phyloP scores from a whole-genome alignment of 1,284 basidiomycete species.

The Puccinia novopanici region DNA sequence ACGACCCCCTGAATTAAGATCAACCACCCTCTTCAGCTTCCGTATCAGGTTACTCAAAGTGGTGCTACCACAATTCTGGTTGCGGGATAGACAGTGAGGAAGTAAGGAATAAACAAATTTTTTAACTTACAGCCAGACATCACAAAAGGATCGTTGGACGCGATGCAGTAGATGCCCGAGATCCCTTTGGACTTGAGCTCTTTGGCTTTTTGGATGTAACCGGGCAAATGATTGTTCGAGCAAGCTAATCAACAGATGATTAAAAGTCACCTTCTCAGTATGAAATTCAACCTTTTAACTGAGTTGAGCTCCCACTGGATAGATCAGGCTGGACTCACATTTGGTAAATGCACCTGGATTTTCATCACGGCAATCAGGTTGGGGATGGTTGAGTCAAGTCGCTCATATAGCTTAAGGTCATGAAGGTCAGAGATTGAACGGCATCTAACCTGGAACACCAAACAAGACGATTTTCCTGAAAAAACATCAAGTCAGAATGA shows the following conservation, averaged over 20 bases:
- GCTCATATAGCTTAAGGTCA: neutral
- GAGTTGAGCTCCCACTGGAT: neutral
- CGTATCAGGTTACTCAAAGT: neutral
- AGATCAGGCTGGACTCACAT: slow-evolving; percentile 5
- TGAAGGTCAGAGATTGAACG: neutral
- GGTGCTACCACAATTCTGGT: no score
- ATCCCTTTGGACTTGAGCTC: slow-evolving; percentile 44
- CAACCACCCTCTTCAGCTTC: neutral
- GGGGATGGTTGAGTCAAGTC: neutral
- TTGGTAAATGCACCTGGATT: slow-evolving; percentile 42
- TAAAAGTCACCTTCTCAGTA: neutral
- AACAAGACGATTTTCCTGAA: slow-evolving; percentile 43
- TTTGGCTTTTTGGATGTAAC: slow-evolving; percentile 26
- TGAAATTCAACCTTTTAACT: neutral
- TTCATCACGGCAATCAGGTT: neutral
- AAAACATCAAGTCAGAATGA: neutral
- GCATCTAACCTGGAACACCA: slow-evolving; percentile 40
- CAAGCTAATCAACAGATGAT: slow-evolving; percentile 13
- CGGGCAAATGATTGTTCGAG: slow-evolving; percentile 37
- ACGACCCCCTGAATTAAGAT: slow-evolving; percentile 34
- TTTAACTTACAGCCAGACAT: slow-evolving; percentile 45
- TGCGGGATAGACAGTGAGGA: neutral
- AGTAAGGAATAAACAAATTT: neutral
- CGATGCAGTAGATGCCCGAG: slow-evolving; percentile 38
- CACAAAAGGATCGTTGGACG: slow-evolving; percentile 44